Conservation (phyloP, 345 rosid species). For the Brassica juncea region DNA sequence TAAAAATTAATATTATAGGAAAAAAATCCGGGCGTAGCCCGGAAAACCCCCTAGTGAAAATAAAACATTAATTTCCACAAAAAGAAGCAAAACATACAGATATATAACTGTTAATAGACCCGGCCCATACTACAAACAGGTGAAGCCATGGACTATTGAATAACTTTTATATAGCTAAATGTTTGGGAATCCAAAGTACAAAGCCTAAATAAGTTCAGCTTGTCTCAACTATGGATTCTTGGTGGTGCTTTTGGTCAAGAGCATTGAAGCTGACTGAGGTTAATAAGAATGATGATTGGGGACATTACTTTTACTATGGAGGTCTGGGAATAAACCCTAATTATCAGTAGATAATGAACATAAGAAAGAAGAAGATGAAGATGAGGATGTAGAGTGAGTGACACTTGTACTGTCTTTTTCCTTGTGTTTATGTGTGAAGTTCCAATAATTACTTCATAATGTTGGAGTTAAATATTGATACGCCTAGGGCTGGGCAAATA, state of each 20-base stretch:
- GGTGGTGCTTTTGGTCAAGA: conserved; percentile 73
- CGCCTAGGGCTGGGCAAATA: not conserved
- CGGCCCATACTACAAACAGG: not conserved
- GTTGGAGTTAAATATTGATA: conserved; percentile 16
- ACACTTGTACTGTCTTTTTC: conserved; percentile 5
- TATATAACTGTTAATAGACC: not conserved
- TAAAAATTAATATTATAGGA: no score
- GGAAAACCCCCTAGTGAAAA: not conserved
- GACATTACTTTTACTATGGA: conserved; percentile 63
- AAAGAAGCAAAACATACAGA: not conserved
- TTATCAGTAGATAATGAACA: conserved; percentile 46
- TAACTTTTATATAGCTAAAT: conserved; percentile 47
- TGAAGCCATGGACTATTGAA: not conserved
- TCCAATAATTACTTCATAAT: conserved; percentile 6
- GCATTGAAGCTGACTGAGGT: conserved; percentile 59
- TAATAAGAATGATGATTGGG: conserved; percentile 59
- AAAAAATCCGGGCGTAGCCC: no score
- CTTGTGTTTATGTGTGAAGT: conserved; percentile 16
- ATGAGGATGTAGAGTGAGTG: conserved; percentile 19
- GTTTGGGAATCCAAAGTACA: conserved; percentile 74
- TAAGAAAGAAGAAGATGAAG: conserved; percentile 15
- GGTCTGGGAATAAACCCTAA: conserved; percentile 66
- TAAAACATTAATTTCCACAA: not conserved
- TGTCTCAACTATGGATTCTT: conserved; percentile 70
- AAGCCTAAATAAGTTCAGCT: conserved; percentile 62